Evolutionary conservation across 257 asterid genomes (phyloP).

Genomic region (Nyctanthes arbortristis): DNA sequence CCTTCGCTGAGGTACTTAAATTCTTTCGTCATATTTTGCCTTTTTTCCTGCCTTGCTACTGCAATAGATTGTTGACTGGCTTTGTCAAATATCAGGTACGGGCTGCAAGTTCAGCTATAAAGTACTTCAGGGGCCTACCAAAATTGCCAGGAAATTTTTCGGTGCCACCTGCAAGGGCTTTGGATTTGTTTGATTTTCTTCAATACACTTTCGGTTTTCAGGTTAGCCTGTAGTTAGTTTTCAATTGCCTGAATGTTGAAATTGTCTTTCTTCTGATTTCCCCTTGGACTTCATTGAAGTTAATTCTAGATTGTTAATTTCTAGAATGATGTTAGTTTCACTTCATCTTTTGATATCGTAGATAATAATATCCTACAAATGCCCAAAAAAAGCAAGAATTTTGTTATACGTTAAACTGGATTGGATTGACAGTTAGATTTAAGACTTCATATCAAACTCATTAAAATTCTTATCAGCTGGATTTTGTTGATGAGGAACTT

Average conservation of each 20-base stretch:
- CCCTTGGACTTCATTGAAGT: not conserved
- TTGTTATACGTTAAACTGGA: constrained; percentile 4
- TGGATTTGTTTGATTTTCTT: constrained; percentile 80
- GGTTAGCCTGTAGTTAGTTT: constrained; percentile 47
- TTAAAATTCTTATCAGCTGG: not conserved
- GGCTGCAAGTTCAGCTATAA: constrained; percentile 79
- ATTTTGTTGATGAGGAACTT: not conserved
- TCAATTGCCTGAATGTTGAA: not conserved
- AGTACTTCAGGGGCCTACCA: constrained; percentile 79
- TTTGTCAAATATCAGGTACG: constrained; percentile 54
- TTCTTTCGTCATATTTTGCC: constrained; percentile 14
- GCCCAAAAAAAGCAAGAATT: not conserved
- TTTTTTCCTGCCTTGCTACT: constrained; percentile 3
- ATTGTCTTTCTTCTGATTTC: constrained; percentile 6
- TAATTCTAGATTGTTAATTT: not conserved
- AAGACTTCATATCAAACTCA: not conserved
- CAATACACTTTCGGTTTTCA: constrained; percentile 89
- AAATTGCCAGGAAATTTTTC: constrained; percentile 69
- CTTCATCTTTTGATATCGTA: not conserved
- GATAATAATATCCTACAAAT: not conserved
- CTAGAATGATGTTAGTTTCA: not conserved
- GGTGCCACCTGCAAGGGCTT: constrained; percentile 64
- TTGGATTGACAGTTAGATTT: not conserved
- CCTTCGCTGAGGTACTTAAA: constrained; percentile 73
- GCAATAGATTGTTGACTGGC: constrained; percentile 24